These are phyloP conservation scores for Sonneratia caseolaris DNA, from an alignment of 345 rosid genomes.

Conservation along the genomic window DNA sequence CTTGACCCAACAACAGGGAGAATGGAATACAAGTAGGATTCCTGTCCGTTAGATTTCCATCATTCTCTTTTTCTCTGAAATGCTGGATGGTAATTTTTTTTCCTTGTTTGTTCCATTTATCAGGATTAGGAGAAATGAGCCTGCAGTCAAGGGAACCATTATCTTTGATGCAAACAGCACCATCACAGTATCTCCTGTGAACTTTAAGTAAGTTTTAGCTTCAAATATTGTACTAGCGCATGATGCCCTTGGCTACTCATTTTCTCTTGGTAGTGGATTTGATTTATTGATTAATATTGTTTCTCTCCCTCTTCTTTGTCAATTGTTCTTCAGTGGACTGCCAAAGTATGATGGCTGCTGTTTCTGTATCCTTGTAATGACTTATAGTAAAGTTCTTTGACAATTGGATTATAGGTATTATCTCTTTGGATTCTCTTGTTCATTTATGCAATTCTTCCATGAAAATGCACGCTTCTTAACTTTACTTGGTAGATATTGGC, in stretches of 20 bases:
- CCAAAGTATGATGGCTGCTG: constrained; percentile 95
- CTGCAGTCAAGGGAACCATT: constrained; percentile 72
- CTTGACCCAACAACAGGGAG: constrained; percentile 94
- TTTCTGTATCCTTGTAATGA: constrained; percentile 66
- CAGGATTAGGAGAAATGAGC: constrained; percentile 88
- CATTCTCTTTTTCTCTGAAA: neutral
- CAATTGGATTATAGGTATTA: neutral
- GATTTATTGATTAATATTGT: constrained; percentile 10
- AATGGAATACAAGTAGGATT: constrained; percentile 84
- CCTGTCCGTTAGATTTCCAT: neutral
- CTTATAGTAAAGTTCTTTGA: neutral
- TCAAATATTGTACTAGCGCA: neutral
- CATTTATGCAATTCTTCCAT: neutral
- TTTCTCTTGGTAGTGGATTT: neutral
- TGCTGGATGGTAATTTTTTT: neutral
- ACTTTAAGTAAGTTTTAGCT: constrained; percentile 67
- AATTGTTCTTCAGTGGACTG: constrained; percentile 59
- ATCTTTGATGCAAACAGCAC: constrained; percentile 83
- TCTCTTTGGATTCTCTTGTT: neutral
- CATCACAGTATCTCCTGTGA: constrained; percentile 77
- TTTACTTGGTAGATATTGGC: constrained; percentile 56
- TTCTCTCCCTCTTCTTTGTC: constrained; percentile 11
- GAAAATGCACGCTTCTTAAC: constrained; percentile 23
- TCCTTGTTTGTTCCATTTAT: constrained; percentile 13
- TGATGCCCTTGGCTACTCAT: constrained; percentile 1